Percentiles rank a stretch among this genome's conserved stretches.
These are phyloP conservation scores for Trypanosoma rangeli DNA, from an alignment of 208 protist genomes.

Conservation along the genomic window DNA sequence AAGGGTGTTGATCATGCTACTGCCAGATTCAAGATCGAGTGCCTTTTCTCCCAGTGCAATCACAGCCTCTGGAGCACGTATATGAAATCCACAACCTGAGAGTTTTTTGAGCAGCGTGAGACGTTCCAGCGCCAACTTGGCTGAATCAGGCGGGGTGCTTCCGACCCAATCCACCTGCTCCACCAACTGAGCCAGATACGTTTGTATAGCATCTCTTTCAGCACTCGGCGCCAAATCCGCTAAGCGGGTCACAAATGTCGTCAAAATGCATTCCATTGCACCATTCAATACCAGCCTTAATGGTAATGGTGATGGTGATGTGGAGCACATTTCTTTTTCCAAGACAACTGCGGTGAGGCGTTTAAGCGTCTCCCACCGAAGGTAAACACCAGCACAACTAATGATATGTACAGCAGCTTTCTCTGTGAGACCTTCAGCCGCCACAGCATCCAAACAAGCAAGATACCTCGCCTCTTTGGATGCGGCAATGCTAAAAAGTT, in stretches of 20 bases:
- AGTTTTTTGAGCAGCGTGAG: constrained; percentile 16
- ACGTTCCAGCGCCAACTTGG: constrained; percentile 15
- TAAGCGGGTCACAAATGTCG: constrained; percentile 14
- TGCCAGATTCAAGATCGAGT: constrained; percentile 20
- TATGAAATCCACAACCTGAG: constrained; percentile 7
- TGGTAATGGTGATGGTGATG: not conserved
- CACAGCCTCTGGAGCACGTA: constrained; percentile 4
- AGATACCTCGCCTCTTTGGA: not conserved
- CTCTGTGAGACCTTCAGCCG: constrained; percentile 1
- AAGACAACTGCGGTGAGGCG: constrained; percentile 2
- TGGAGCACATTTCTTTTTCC: not conserved
- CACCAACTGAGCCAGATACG: constrained; percentile 8
- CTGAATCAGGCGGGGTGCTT: not conserved
- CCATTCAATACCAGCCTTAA: constrained; percentile 10
- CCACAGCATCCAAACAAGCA: constrained; percentile 2
- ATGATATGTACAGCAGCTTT: constrained; percentile 13
- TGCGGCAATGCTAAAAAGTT: constrained; percentile 6
- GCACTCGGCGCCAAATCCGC: not conserved
- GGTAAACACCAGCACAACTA: constrained; percentile 10
- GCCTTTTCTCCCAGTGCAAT: constrained; percentile 8
- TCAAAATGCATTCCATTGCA: constrained; percentile 16
- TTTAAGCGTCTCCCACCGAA: constrained; percentile 11
- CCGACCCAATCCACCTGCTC: constrained; percentile 15
- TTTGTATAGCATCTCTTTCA: constrained; percentile 6
- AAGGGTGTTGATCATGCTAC: constrained; percentile 26